phyloP scores from a whole-genome alignment of 331 rosid species.

The Prunus yedoensis region DNA sequence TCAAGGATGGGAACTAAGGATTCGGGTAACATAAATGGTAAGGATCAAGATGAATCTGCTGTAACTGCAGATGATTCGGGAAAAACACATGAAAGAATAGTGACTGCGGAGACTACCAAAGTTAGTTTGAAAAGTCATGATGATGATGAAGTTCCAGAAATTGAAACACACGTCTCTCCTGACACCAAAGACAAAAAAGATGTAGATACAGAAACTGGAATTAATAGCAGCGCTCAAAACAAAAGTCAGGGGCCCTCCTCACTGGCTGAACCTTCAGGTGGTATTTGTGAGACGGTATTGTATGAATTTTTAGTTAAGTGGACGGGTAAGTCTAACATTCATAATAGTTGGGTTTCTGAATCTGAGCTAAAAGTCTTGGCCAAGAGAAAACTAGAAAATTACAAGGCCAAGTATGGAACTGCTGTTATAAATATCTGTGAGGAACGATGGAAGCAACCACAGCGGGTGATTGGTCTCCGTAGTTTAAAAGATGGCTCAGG shows the following conservation, averaged over 20 bases:
- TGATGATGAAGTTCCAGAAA: slow-evolving; percentile 43
- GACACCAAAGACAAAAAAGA: slow-evolving; percentile 42
- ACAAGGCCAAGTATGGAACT: slow-evolving; percentile 92
- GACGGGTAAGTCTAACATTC: slow-evolving; percentile 94
- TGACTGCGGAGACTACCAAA: slow-evolving; percentile 35
- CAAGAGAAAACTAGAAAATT: slow-evolving; percentile 96
- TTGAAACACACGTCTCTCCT: slow-evolving; percentile 42
- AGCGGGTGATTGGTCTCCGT: slow-evolving; percentile 79
- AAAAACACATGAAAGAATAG: slow-evolving; percentile 42
- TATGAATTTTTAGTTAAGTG: slow-evolving; percentile 89
- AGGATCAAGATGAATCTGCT: slow-evolving; percentile 50
- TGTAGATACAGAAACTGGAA: slow-evolving; percentile 46
- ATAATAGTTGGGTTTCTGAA: slow-evolving; percentile 92
- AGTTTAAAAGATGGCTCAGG: slow-evolving; percentile 48
- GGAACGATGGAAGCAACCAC: slow-evolving; percentile 92
- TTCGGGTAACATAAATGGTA: slow-evolving; percentile 34
- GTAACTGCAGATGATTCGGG: slow-evolving; percentile 46
- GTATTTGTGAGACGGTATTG: slow-evolving; percentile 40
- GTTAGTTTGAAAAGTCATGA: slow-evolving; percentile 39
- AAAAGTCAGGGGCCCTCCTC: slow-evolving; percentile 51
- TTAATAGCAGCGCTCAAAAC: slow-evolving; percentile 38
- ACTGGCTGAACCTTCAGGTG: slow-evolving; percentile 46
- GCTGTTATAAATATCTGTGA: slow-evolving; percentile 79
- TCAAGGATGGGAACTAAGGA: slow-evolving; percentile 39
- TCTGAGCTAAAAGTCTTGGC: slow-evolving; percentile 86